Evolutionary conservation across 306 rosid genomes (phyloP).

Genomic region (Ziziphus jujuba): DNA sequence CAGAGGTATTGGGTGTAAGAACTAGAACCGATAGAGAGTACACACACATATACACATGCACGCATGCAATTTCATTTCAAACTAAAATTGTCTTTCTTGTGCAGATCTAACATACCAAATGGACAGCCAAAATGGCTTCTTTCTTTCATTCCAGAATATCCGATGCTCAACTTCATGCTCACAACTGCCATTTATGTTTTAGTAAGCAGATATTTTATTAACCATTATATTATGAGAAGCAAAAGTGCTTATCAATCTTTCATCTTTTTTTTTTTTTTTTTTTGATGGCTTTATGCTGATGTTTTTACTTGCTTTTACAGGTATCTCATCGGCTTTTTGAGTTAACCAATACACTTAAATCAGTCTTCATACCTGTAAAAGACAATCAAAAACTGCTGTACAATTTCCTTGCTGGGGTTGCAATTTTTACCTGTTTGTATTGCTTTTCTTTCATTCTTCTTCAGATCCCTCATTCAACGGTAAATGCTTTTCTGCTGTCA

Average conservation of each 20-base stretch:
- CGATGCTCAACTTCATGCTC: slow-evolving; percentile 95
- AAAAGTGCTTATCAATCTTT: slow-evolving; percentile 10
- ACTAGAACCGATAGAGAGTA: too few relatives aligned
- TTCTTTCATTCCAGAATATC: slow-evolving; percentile 85
- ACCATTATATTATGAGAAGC: slow-evolving; percentile 18
- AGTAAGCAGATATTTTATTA: slow-evolving; percentile 46
- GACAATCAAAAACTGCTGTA: slow-evolving; percentile 77
- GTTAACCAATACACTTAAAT: slow-evolving; percentile 80
- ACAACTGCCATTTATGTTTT: slow-evolving; percentile 80
- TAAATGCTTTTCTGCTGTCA: slow-evolving; percentile 22
- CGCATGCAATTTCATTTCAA: slow-evolving; percentile 3
- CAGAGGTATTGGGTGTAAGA: not conserved
- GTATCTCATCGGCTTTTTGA: slow-evolving; percentile 88
- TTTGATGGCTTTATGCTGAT: slow-evolving; percentile 25
- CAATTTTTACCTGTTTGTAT: slow-evolving; percentile 59
- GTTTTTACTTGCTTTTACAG: slow-evolving; percentile 49
- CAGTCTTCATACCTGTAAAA: slow-evolving; percentile 79
- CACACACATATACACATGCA: too few relatives aligned
- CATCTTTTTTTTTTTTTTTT: too few relatives aligned
- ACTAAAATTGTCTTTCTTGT: slow-evolving; percentile 19
- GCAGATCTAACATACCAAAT: slow-evolving; percentile 83
- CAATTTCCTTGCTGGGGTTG: slow-evolving; percentile 70
- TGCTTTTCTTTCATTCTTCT: slow-evolving; percentile 59
- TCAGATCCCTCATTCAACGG: slow-evolving; percentile 62
- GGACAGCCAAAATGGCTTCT: slow-evolving; percentile 99